Evolutionary conservation across 2,329 filamentous ascomycete species (phyloP), one percentile per base, ranked within the genome.

Genomic region (Penicillium concentricum): DNA sequence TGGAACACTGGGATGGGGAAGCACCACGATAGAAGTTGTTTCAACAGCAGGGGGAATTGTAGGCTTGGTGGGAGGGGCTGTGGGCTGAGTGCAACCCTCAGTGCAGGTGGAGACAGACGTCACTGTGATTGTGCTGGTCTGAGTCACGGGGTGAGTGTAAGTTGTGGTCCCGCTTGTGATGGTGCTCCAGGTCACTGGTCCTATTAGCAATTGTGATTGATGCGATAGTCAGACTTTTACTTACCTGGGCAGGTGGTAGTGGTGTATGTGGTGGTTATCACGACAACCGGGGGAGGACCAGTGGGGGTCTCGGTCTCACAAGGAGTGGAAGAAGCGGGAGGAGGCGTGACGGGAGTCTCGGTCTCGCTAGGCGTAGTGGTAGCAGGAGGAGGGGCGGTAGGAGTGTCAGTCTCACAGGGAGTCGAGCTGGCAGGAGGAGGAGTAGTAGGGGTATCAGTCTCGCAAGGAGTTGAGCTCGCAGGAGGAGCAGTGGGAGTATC

Each of bases 231-330:
- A 5, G 9, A 2, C 0, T 10, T 45, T 41, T 30, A 61, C 64
- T 49, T 66, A 70, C 67, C 60, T 37, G 69, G 69, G 59, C 69
- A 72, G 32, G 67, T 67, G 2, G 68, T 72, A 1, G 69, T 71
- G 3, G 60, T 65, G 38, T 60, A 68, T 15, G 61, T 65, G 8
- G 57, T 59, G 2, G 65, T 16, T 35, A 35, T 67, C 10, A 64
- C 58, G n/a, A 59, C 61, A 15, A 59, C 53, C 16, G 62, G 54
- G 38, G 57, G 39, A n/a, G 58, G 44, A 13, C 12, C 16, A 39
- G 58, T 43, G n/a, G 28, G 13, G 13, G 28, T 32, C 18, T 49
- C 32, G 5, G 54, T 57, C 32, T 59, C 48, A 18, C 43, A 56
- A 5, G 46, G 18, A 26, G 47, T 50, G 15, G 47, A 51, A 6